Base-by-base conservation (phyloP, 2,329 filamentous ascomycete species). In the Fusarium globosum region DNA sequence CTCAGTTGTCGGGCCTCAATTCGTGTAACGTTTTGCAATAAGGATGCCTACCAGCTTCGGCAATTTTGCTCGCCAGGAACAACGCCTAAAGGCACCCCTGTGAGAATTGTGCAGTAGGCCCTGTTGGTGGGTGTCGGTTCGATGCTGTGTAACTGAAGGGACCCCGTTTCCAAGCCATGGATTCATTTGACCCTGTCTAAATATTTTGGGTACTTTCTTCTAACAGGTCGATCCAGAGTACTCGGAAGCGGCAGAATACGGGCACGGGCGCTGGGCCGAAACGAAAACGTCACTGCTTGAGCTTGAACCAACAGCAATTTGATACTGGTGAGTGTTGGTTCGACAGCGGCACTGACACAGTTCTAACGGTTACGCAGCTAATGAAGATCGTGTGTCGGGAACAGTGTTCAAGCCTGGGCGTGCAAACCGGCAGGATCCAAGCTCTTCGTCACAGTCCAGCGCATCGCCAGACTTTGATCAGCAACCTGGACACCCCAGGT, bases 141-240 rank as follows among this genome's bases (percentile, higher is more conserved):
- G 42, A 67, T 55, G 43, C 39, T 61, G 70, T 73, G 71, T 73
- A 68, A 71, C 71, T 63, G 56, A 51, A 63, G 59, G 57, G 28
- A 51, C 52, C 70, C 35, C 36, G 36, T 64, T 68, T 41, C 36
- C 58, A 55, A 53, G 21, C 52, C 30, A 35, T 42, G 51, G 28
- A 55, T 49, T 52, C 39, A 60, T 59, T 30, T 49, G 23, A 26
- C 61, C 48, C 43, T 30, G 35, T 58, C 49, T 43, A 28, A 41
- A 55, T 55, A 39, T 38, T 45, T 23, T 38, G 26, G 26, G 42
- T 36, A 14, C 42, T 30, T 36, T 23, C 21, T 56, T 65, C 74
- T 77, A 65, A 74, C 68, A 64, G 45, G 51, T 35, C 52, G 43
- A 26, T 38, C 59, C 69, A 72, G 63, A 62, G 36, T 58, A 48